Percentiles rank a stretch among this genome's conserved stretches.
Conservation (phyloP, 345 rosid genomes). For the Corchorus olitorius region DNA sequence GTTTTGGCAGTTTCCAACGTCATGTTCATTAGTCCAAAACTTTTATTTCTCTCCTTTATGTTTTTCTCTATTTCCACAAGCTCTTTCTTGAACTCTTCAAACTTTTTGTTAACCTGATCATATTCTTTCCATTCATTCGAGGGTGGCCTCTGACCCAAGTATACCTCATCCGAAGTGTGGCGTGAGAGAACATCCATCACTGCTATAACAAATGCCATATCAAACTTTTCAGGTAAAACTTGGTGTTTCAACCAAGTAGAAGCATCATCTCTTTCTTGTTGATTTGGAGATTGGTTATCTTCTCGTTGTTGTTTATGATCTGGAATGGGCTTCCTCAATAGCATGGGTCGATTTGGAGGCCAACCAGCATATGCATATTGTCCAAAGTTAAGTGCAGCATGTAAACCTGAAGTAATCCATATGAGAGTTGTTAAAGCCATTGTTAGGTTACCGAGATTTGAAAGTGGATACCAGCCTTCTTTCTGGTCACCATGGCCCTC, state of each 20-base stretch:
- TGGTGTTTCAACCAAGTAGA: too few relatives aligned
- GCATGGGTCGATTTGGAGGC: constrained; percentile 59
- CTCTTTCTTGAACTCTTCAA: constrained; percentile 35
- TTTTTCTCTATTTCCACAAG: constrained; percentile 42
- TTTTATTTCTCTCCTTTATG: constrained; percentile 45
- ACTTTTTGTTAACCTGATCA: constrained; percentile 29
- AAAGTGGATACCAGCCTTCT: constrained; percentile 47
- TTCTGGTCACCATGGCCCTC: constrained; percentile 51
- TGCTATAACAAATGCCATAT: constrained; percentile 44
- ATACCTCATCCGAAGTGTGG: constrained; percentile 51
- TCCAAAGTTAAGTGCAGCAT: constrained; percentile 58
- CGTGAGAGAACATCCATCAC: constrained; percentile 49
- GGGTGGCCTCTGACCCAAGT: constrained; percentile 51
- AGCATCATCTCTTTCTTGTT: too few relatives aligned
- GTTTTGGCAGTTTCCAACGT: constrained; percentile 46
- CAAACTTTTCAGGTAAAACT: constrained; percentile 41
- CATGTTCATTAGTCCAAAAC: constrained; percentile 43
- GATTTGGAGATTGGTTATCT: too few relatives aligned
- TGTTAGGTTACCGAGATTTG: constrained; percentile 34
- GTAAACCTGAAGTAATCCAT: constrained; percentile 42
- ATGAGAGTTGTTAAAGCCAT: constrained; percentile 40
- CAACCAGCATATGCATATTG: constrained; percentile 52
- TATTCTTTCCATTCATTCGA: constrained; percentile 16
- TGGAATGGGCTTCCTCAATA: constrained; percentile 48
- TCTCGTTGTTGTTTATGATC: too few relatives aligned